Base-by-base conservation (phyloP, 306 rosid species). In the Abrus pulchellus region DNA sequence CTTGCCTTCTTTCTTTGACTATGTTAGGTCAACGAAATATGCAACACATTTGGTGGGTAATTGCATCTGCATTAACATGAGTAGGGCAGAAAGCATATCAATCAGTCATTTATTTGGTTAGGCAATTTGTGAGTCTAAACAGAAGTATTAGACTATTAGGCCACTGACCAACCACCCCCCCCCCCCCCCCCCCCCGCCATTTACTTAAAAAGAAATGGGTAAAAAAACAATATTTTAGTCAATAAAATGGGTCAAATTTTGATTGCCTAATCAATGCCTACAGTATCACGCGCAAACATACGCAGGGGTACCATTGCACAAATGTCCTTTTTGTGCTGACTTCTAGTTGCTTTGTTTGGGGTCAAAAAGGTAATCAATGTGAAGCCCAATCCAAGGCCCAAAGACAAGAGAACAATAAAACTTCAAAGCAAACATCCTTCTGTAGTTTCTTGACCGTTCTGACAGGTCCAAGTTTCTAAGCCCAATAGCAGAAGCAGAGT, bases 51-150 rank as follows among this genome's bases (percentile, higher is more conserved):
- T 27, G 41, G 72, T 71, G 20, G 50, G 41, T 45, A 81, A 65
- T 20, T 65, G 72, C 56, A 56, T 62, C 1, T 75, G 40, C 43
- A 48, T 75, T 56, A n/a, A 12, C 50, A 12, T 41, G 50, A 41
- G 20, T 38, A 33, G 5, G 60, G 67, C 40, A 50, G 3, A 50
- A 68, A 75, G 8, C 77, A 71, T 71, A 7, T 27, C 20, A 0
- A 64, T 66, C 14, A 43, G 1, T 9, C 68, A 50, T 69, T 52
- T n/a, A 78, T 12, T 80, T 50, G 49, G 70, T 82, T 75, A 47
- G 85, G 85, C 81, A 38, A 71, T 9, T 61, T 49, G 43, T 70
- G 33, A 61, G 76, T 47, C 60, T 27, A 47, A 38, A 40, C 36
- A 40, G 56, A 20, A 20, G 20, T 20, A 20, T 20, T 20, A 20